phyloP scores from a whole-genome alignment of 2,329 filamentous ascomycete genomes.

The Calonectria ilicicola region DNA sequence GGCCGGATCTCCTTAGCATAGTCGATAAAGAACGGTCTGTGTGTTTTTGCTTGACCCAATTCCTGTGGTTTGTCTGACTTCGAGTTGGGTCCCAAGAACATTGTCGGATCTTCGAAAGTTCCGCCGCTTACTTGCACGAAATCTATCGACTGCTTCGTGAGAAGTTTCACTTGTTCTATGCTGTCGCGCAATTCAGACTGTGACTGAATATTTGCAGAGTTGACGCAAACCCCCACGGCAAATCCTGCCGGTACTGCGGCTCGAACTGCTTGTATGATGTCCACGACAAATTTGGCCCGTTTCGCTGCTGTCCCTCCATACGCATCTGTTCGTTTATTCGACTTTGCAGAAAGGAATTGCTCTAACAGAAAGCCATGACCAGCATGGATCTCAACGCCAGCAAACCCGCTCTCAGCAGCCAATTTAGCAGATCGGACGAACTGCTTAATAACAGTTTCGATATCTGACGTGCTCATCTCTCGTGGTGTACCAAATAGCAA shows the following conservation, averaged over 20 bases:
- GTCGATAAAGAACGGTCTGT: slow-evolving; percentile 76
- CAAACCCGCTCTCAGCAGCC: neutral
- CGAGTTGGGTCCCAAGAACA: slow-evolving; percentile 44
- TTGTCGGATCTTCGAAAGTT: slow-evolving; percentile 62
- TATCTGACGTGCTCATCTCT: neutral
- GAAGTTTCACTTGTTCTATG: slow-evolving; percentile 66
- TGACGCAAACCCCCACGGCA: neutral
- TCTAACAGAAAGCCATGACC: neutral
- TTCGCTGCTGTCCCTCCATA: neutral
- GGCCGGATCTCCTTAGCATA: slow-evolving; percentile 65
- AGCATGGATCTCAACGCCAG: neutral
- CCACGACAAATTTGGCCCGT: neutral
- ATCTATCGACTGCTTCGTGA: slow-evolving; percentile 65
- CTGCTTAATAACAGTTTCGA: neutral
- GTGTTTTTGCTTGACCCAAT: slow-evolving; percentile 55
- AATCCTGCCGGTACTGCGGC: neutral
- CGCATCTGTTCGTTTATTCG: neutral
- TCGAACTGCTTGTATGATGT: neutral
- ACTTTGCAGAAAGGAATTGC: neutral
- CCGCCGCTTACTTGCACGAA: slow-evolving; percentile 77
- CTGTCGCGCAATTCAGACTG: slow-evolving; percentile 59
- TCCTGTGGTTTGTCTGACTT: neutral
- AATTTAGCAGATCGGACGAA: neutral
- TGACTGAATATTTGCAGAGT: slow-evolving; percentile 66
- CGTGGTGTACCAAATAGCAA: neutral